phyloP scores from a whole-genome alignment of 768 basidiomycete species.

The Tubosaeta brunneosetosa region DNA sequence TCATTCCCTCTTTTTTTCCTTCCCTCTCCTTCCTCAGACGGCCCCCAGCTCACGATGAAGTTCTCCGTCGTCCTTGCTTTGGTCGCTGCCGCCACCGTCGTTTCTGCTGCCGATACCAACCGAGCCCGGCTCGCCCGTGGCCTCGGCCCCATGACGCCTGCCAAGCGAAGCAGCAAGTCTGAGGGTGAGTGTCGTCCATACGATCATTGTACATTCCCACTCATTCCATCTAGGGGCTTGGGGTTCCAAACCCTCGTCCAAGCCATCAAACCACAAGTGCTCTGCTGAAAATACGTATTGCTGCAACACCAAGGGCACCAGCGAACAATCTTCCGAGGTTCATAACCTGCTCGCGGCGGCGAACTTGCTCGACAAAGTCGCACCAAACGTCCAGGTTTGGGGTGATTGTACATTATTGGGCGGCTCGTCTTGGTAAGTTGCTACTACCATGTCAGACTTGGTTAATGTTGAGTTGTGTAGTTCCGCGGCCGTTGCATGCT shows the following conservation, averaged over 20 bases:
- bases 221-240: slow-evolving; percentile 32
- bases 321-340: not conserved
- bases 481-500: slow-evolving; percentile 37
- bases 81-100: slow-evolving; percentile 33
- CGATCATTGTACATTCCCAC: not conserved
- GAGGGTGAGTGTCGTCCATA: slow-evolving; percentile 24
- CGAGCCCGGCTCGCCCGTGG: slow-evolving; percentile 48
- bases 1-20: not conserved
- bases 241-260: slow-evolving; percentile 1
- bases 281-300: slow-evolving; percentile 16
- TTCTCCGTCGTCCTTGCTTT: slow-evolving; percentile 32
- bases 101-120: slow-evolving; percentile 44
- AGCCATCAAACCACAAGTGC: slow-evolving; percentile 4
- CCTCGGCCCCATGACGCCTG: slow-evolving; percentile 45
- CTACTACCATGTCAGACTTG: fast-evolving
- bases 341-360: not conserved
- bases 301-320: slow-evolving; percentile 4
- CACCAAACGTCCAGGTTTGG: not conserved
- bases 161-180: slow-evolving; percentile 29
- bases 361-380: not conserved
- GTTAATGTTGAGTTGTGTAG: slow-evolving; percentile 20
- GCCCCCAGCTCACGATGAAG: slow-evolving; percentile 21
- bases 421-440: slow-evolving; percentile 25
- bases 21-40: not conserved
- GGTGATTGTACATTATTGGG: slow-evolving; percentile 31